Evolutionary conservation across 2,329 filamentous ascomycete species (phyloP).

Genomic region (Cadophora luteo-olivacea): DNA sequence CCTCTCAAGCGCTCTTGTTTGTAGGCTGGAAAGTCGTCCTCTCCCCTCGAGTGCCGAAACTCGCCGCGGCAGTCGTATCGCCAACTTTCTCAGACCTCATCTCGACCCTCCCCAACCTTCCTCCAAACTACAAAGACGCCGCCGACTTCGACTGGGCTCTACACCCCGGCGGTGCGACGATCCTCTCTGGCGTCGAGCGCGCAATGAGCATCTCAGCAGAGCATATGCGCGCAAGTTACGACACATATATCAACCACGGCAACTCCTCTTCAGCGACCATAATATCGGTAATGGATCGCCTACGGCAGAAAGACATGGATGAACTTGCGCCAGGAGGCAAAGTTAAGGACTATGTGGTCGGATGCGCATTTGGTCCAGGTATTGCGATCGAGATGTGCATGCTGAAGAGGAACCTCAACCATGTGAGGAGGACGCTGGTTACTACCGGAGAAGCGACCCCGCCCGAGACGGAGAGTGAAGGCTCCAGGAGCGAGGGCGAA

Average conservation of each 20-base stretch:
- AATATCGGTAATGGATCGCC: conserved; percentile 68
- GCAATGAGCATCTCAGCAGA: conserved; percentile 63
- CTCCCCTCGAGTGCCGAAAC: conserved; percentile 63
- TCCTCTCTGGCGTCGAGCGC: conserved; percentile 67
- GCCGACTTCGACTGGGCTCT: conserved; percentile 75
- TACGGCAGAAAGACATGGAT: conserved; percentile 67
- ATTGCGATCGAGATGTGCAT: conserved; percentile 73
- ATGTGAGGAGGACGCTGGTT: conserved; percentile 36
- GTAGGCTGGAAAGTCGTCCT: conserved; percentile 71
- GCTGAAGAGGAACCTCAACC: conserved; percentile 53
- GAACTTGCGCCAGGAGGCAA: conserved; percentile 56
- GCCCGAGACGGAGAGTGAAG: conserved; percentile 43
- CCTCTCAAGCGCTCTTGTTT: conserved; percentile 1
- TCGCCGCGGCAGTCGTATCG: conserved; percentile 58
- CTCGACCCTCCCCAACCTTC: conserved; percentile 53
- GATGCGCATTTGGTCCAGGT: conserved; percentile 74
- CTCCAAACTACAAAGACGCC: conserved; percentile 52
- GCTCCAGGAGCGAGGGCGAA: conserved; percentile 39
- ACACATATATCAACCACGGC: conserved; percentile 71
- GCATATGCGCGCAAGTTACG: conserved; percentile 73
- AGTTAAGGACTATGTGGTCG: conserved; percentile 65
- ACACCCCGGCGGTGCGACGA: conserved; percentile 72
- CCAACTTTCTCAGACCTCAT: conserved; percentile 63
- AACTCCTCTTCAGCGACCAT: conserved; percentile 75
- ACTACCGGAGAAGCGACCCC: conserved; percentile 41